A percentile compares a stretch with the other conserved stretches of the same genome.
phyloP scores from a whole-genome alignment of 192 early-diverging fungal genomes.

The Umbelopsis sp. region DNA sequence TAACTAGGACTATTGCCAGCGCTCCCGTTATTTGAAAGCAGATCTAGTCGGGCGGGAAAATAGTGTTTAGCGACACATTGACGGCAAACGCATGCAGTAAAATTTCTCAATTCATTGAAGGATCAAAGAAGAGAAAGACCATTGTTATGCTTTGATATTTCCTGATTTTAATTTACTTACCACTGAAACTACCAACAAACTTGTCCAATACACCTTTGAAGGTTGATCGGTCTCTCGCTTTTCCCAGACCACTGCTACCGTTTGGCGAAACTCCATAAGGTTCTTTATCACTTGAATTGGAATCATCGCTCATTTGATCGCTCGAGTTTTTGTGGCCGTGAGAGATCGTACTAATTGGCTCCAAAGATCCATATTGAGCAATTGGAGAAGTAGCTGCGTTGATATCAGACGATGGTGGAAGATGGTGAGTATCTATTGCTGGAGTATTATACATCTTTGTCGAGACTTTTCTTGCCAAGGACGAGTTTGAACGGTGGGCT shows the following conservation, averaged over 20 bases:
- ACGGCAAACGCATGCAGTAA: neutral
- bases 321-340: neutral
- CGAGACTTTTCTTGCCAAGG: conserved; percentile 14
- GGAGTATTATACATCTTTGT: conserved; percentile 20
- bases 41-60: conserved; percentile 19
- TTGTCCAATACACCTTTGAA: conserved; percentile 61
- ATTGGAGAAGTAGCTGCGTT: conserved; percentile 12
- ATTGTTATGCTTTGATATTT: conserved; percentile 12
- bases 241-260: conserved; percentile 10
- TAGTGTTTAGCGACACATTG: neutral
- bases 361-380: conserved; percentile 11
- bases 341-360: neutral
- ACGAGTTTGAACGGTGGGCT: conserved; percentile 18
- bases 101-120: too few species aligned
- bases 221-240: conserved; percentile 41
- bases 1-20: conserved; percentile 52
- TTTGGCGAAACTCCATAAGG: conserved; percentile 6
- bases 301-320: conserved; percentile 15
- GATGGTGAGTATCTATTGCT: conserved; percentile 19
- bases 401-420: conserved; percentile 11
- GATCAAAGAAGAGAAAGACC: too few species aligned
- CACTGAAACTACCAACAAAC: conserved; percentile 52
- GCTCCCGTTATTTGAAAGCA: conserved; percentile 11
- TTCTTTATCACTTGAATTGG: conserved; percentile 21
- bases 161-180: conserved; percentile 28